Evolutionary conservation across 176 grass and related monocot genomes (phyloP), one percentile per base, ranked within the genome.

Genomic region (Phragmites australis): DNA sequence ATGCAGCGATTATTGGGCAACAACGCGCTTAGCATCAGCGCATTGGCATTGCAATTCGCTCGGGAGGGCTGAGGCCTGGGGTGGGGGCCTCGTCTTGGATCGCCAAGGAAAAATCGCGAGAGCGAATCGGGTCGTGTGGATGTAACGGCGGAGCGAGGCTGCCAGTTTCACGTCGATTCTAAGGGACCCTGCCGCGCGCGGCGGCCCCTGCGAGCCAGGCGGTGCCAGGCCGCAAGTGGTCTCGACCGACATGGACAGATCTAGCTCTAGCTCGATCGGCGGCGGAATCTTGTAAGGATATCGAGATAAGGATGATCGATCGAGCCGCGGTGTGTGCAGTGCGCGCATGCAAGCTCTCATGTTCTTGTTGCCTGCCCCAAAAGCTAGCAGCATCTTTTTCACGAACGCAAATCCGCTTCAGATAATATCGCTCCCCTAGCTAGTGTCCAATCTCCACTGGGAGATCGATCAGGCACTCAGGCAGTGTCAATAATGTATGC

Each of bases 261-360:
- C 17, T 50, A 8, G 23, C 10, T 15, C 6, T 26, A 72, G 39
- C 79, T n/a, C 29, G 76, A 65, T 59, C 75, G 7, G 49, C 32
- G 68, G 59, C 81, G 19, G 81, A 88, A 88, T 80, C 69, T 61
- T 22, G 70, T 18, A 16, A 37, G 26, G 67, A 54, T 72, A 46
- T 59, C 2, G 70, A 55, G 87, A 89, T 81, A 89, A 85, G 87
- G 39, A 76, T 85, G 70, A 79, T 78, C 19, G 37, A 44, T 25
- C 18, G 25, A 50, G 65, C 75, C 56, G 82, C n/a, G 46, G 21
- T 51, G 43, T 41, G 68, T 39, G 56, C 58, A 29, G 58, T 39
- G 72, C 12, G 9, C 71, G 31, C 52, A 48, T 74, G 71, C 75
- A 34, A 22, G 80, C 47, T 73, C 80, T 66, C 80, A 30, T 25